A percentile compares a stretch with the other conserved stretches of the same genome.
Conservation (phyloP, 177 flowering plant species). For the Vitis hybrid region DNA sequence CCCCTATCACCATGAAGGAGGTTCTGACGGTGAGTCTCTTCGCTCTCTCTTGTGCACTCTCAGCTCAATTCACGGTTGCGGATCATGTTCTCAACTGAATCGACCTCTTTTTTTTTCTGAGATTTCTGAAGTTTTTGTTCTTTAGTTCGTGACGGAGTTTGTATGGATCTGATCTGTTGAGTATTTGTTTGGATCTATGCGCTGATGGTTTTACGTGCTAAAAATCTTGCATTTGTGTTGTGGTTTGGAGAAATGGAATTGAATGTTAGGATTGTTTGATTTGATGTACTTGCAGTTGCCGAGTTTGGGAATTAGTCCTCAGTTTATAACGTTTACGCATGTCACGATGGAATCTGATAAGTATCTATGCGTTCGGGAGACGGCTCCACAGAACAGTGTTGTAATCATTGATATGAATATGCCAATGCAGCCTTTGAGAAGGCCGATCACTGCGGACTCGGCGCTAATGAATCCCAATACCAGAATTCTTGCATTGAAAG, state of each 20-base stretch:
- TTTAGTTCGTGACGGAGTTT: neutral
- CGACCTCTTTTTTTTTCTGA: too few relatives aligned
- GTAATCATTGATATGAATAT: constrained; percentile 95
- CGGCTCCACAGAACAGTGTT: constrained; percentile 94
- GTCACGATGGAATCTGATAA: constrained; percentile 99
- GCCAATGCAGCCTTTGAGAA: constrained; percentile 95
- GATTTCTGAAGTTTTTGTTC: neutral
- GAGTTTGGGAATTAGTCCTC: constrained; percentile 87
- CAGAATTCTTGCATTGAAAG: constrained; percentile 93
- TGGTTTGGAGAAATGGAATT: neutral
- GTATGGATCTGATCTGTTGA: constrained; percentile 22
- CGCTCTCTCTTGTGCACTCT: neutral
- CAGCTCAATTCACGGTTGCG: constrained; percentile 17
- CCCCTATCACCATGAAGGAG: constrained; percentile 97
- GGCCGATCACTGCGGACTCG: constrained; percentile 98
- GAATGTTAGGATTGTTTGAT: constrained; percentile 11
- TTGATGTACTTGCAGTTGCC: constrained; percentile 65
- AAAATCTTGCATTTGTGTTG: neutral
- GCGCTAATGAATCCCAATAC: constrained; percentile 97
- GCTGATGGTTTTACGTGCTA: neutral
- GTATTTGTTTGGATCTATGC: neutral
- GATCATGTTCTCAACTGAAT: too few relatives aligned
- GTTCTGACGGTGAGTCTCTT: constrained; percentile 69
- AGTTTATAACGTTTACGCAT: constrained; percentile 93
- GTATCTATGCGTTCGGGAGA: constrained; percentile 93